A percentile compares a stretch with the other conserved stretches of the same genome.
phyloP scores from a whole-genome alignment of 768 basidiomycete genomes.

The Lactarius hatsudake region DNA sequence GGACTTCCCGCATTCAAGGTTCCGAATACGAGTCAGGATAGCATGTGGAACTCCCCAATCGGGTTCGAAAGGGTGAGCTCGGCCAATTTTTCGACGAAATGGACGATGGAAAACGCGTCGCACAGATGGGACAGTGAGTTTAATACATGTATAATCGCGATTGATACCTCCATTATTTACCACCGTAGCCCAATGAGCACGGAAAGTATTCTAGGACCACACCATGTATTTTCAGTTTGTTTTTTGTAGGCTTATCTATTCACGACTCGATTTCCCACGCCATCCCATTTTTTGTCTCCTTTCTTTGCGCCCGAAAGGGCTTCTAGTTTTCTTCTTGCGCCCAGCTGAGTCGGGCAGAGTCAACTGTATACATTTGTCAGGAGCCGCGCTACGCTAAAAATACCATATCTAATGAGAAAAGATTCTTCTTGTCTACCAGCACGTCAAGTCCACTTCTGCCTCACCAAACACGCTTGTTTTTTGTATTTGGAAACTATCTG shows the following conservation, averaged over 20 bases:
- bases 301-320: not conserved
- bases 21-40: conserved; percentile 57
- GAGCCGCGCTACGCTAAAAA: conserved; percentile 15
- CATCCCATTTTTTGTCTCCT: not conserved
- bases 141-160: conserved; percentile 22
- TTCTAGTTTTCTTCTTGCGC: not conserved
- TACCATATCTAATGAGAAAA: conserved; percentile 1
- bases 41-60: conserved; percentile 73
- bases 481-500: conserved; percentile 67
- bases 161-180: conserved; percentile 19
- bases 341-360: not conserved
- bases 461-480: conserved; percentile 97
- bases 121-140: conserved; percentile 20
- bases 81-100: conserved; percentile 61
- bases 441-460: conserved; percentile 88
- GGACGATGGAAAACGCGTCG: conserved; percentile 26
- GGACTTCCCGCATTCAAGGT: conserved; percentile 30
- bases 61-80: conserved; percentile 81
- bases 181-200: conserved; percentile 18
- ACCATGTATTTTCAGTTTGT: conserved; percentile 18
- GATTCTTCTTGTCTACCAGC: conserved; percentile 55
- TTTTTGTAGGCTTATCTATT: conserved; percentile 15
- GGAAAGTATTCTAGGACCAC: conserved; percentile 23
- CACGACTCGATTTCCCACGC: conserved; percentile 9
- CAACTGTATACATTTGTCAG: conserved; percentile 1